Percentiles rank a stretch among this genome's conserved stretches.
Evolutionary conservation across 208 protist species (phyloP).

Genomic region (Ichthyophonus hoferi): DNA sequence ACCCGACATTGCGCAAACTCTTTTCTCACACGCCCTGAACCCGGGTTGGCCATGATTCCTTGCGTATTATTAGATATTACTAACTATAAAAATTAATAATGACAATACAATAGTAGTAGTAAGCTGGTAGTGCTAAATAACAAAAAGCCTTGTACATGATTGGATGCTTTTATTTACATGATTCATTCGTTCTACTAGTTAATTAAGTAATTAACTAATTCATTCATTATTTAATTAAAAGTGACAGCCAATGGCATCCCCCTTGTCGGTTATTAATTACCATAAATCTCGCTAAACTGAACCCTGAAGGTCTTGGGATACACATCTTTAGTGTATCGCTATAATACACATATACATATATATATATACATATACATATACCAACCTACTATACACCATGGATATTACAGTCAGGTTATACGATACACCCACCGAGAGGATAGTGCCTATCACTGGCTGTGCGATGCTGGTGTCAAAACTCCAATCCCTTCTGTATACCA

Average conservation of each 20-base stretch:
- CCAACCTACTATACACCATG: background rate
- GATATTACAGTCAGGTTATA: background rate
- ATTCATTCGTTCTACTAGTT: no score
- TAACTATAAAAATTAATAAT: no score
- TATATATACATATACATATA: background rate
- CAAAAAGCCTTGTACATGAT: no score
- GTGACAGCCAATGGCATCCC: no score
- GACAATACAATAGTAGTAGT: no score
- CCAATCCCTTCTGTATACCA: background rate
- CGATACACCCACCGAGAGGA: background rate
- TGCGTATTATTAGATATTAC: no score
- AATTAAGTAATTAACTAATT: no score
- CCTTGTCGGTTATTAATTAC: background rate
- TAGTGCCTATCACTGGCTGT: background rate
- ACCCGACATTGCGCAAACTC: background rate
- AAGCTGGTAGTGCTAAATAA: no score
- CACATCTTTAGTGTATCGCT: background rate
- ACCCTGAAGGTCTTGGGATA: background rate
- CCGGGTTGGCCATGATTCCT: no score
- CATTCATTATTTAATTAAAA: no score
- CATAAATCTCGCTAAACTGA: background rate
- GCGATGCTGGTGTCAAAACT: background rate
- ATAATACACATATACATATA: background rate
- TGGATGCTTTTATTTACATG: no score
- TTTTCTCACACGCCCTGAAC: background rate